A percentile compares a stretch with the other conserved stretches of the same genome.
phyloP scores from a whole-genome alignment of 208 protist genomes.

The Leishmania martiniquensis region DNA sequence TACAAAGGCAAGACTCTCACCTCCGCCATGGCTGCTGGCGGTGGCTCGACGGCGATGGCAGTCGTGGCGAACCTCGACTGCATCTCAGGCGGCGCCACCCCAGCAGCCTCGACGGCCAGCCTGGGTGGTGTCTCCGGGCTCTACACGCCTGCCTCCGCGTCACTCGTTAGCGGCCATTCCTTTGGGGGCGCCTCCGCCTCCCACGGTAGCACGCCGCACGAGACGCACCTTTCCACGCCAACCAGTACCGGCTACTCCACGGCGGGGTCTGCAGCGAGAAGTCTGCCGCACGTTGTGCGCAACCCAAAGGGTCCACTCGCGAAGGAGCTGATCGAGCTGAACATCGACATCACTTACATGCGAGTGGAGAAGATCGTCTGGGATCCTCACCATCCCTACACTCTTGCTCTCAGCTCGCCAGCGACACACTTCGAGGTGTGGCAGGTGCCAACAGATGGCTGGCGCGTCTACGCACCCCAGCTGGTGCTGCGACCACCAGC shows the following conservation, averaged over 20 bases:
- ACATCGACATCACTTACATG: conserved; percentile 68
- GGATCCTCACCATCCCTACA: conserved; percentile 87
- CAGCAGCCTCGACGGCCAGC: conserved; percentile 27
- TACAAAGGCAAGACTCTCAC: conserved; percentile 44
- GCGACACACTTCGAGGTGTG: conserved; percentile 86
- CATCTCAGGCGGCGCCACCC: conserved; percentile 21
- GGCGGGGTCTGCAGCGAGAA: neutral
- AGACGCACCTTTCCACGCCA: conserved; percentile 8
- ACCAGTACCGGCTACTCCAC: conserved; percentile 9
- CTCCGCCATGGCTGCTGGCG: conserved; percentile 44
- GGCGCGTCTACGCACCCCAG: conserved; percentile 53
- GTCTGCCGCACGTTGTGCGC: conserved; percentile 19
- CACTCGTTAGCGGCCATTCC: conserved; percentile 11
- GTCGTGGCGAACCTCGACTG: conserved; percentile 39
- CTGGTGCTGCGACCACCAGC: conserved; percentile 77
- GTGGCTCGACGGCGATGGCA: conserved; percentile 46
- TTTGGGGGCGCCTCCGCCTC: conserved; percentile 15
- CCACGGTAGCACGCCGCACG: conserved; percentile 26
- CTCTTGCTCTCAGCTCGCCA: conserved; percentile 73
- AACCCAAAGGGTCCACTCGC: conserved; percentile 29
- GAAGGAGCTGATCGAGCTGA: conserved; percentile 72
- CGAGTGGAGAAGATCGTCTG: conserved; percentile 81
- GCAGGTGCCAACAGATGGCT: conserved; percentile 54
- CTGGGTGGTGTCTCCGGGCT: conserved; percentile 25
- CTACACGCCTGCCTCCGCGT: conserved; percentile 25